Conservation (phyloP, 345 rosid species). For the Ceriops tagal region DNA sequence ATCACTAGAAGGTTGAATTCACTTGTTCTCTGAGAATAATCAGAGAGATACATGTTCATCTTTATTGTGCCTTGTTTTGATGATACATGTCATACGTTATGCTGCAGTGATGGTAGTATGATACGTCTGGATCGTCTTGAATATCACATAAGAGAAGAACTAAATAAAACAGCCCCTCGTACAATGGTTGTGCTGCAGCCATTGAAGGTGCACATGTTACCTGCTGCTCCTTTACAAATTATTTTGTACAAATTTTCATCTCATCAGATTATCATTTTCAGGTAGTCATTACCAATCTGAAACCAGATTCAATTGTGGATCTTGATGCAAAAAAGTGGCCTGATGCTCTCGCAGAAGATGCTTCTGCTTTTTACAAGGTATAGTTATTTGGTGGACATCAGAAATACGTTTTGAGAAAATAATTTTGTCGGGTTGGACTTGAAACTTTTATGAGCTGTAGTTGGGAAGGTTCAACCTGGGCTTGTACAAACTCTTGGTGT, state of each 20-base stretch:
- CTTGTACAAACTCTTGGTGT: background rate
- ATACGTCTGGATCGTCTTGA: constrained; percentile 88
- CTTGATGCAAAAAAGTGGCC: constrained; percentile 98
- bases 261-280: constrained; percentile 20
- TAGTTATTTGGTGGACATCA: background rate
- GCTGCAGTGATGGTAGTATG: constrained; percentile 75
- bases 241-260: background rate
- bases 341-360: constrained; percentile 66
- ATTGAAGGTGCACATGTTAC: constrained; percentile 56
- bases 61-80: constrained; percentile 10
- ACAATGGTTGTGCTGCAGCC: constrained; percentile 86
- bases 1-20: constrained; percentile 80
- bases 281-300: constrained; percentile 77
- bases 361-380: constrained; percentile 83
- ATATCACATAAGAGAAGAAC: constrained; percentile 91
- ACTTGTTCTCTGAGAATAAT: background rate
- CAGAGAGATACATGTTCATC: background rate
- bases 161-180: constrained; percentile 82
- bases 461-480: background rate
- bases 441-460: background rate
- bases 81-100: constrained; percentile 10
- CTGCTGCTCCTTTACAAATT: background rate
- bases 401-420: background rate
- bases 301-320: constrained; percentile 50
- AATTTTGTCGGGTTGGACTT: no score